Conservation (phyloP, 164 flowering plant species). For the Chimonanthus praecox region DNA sequence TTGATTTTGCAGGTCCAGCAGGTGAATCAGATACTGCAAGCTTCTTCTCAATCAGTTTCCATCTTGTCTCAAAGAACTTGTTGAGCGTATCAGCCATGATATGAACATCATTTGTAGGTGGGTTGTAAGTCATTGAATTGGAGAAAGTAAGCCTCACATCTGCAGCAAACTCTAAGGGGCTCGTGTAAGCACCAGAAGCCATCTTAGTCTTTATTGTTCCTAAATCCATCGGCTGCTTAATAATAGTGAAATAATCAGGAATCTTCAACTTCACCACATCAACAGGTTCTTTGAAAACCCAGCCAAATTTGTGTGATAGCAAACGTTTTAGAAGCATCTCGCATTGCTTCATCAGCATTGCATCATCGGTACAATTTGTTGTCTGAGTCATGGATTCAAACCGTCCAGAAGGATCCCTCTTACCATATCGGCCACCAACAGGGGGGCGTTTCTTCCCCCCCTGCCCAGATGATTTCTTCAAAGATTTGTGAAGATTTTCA, state of each 20-base stretch:
- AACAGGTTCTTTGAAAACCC: conserved; percentile 67
- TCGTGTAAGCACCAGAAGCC: conserved; percentile 37
- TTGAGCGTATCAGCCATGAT: conserved; percentile 52
- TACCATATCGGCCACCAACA: conserved; percentile 27
- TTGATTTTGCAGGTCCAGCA: conserved; percentile 11
- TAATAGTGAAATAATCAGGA: conserved; percentile 72
- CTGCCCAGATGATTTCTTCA: conserved; percentile 14
- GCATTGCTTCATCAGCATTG: conserved; percentile 52
- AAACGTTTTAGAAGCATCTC: conserved; percentile 45
- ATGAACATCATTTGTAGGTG: conserved; percentile 63
- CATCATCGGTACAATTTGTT: conserved; percentile 7
- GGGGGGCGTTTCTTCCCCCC: conserved; percentile 39
- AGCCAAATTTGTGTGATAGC: conserved; percentile 48
- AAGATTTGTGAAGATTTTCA: background rate
- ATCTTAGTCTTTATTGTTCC: conserved; percentile 64
- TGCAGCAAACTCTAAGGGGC: conserved; percentile 51
- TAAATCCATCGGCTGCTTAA: conserved; percentile 82
- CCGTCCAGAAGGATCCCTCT: conserved; percentile 27
- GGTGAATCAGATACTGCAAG: conserved; percentile 19
- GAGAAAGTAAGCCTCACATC: conserved; percentile 80
- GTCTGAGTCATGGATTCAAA: conserved; percentile 19
- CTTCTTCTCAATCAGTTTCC: conserved; percentile 77
- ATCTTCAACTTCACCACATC: conserved; percentile 62
- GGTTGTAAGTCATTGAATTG: conserved; percentile 79
- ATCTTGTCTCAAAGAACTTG: conserved; percentile 62